Conservation (phyloP, 177 flowering plant genomes). For the Vitis hybrid region DNA sequence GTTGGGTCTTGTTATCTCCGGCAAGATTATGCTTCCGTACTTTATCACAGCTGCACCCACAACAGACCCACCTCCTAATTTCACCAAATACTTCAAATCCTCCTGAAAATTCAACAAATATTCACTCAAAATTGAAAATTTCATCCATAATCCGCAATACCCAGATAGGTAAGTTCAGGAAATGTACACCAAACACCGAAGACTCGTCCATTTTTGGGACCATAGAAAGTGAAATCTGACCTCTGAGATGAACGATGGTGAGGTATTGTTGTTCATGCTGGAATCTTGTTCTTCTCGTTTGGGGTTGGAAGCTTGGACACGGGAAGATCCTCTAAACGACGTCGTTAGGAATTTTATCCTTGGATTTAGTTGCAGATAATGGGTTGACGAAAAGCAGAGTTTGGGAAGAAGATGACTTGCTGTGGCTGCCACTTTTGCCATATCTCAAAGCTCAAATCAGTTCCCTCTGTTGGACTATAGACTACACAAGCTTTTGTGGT, state of each 20-base stretch:
- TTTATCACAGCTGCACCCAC: conserved; percentile 55
- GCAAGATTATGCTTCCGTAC: conserved; percentile 61
- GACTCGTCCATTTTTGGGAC: background rate
- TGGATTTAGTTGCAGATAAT: too few relatives aligned
- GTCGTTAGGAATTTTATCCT: background rate
- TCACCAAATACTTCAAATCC: conserved; percentile 42
- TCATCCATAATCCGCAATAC: too few relatives aligned
- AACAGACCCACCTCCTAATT: conserved; percentile 53
- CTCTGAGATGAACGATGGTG: background rate
- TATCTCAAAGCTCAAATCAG: too few relatives aligned
- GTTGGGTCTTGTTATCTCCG: conserved; percentile 61
- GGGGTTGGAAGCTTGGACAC: background rate
- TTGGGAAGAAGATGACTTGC: too few relatives aligned
- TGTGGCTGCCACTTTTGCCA: too few relatives aligned
- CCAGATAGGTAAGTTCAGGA: background rate
- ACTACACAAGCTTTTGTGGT: too few relatives aligned
- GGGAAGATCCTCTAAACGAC: background rate
- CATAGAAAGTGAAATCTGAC: background rate
- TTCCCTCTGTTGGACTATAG: too few relatives aligned
- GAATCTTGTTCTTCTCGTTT: background rate
- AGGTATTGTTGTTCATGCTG: background rate
- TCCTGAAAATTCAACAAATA: conserved; percentile 20
- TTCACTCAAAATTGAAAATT: too few relatives aligned
- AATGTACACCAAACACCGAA: background rate
- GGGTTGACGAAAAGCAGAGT: too few relatives aligned